Percentiles rank a stretch among this genome's conserved stretches.
phyloP scores from a whole-genome alignment of 2,329 filamentous ascomycete species.

The Calcarisporium arbuscula region DNA sequence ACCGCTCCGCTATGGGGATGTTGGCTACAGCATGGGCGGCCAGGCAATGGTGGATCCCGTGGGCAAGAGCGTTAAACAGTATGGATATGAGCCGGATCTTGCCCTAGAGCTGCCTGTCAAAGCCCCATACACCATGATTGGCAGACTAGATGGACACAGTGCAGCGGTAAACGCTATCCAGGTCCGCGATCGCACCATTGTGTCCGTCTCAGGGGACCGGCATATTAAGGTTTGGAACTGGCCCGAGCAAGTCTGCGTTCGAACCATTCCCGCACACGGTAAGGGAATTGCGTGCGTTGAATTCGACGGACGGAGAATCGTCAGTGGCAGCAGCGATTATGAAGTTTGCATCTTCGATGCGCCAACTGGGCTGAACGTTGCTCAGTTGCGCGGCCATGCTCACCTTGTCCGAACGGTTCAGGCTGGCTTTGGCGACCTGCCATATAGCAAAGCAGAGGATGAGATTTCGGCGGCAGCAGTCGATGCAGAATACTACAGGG shows the following conservation, averaged over 20 bases:
- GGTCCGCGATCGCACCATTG: slow-evolving; percentile 76
- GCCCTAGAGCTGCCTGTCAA: slow-evolving; percentile 42
- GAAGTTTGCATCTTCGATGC: slow-evolving; percentile 94
- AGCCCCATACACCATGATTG: slow-evolving; percentile 69
- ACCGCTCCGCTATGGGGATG: slow-evolving; percentile 54
- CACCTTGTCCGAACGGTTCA: slow-evolving; percentile 91
- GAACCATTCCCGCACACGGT: slow-evolving; percentile 77
- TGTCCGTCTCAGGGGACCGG: slow-evolving; percentile 91
- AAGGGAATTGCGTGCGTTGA: slow-evolving; percentile 98
- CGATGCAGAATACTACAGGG: slow-evolving; percentile 66
- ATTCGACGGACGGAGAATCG: slow-evolving; percentile 87
- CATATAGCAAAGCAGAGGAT: slow-evolving; percentile 71
- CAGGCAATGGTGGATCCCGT: slow-evolving; percentile 45
- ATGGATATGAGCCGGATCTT: slow-evolving; percentile 46
- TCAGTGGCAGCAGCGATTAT: slow-evolving; percentile 93
- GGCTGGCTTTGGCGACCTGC: slow-evolving; percentile 85
- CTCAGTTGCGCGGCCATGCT: slow-evolving; percentile 73
- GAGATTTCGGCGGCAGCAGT: slow-evolving; percentile 64
- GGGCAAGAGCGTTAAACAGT: slow-evolving; percentile 44
- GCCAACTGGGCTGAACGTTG: slow-evolving; percentile 78
- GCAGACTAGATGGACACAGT: slow-evolving; percentile 73
- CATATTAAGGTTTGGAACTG: slow-evolving; percentile 95
- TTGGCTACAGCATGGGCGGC: slow-evolving; percentile 42
- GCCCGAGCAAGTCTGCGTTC: slow-evolving; percentile 65
- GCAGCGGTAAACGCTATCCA: slow-evolving; percentile 97